These are phyloP conservation scores for Ogataea methylovora DNA, from an alignment of 805 yeast species.

Conservation along the genomic window DNA sequence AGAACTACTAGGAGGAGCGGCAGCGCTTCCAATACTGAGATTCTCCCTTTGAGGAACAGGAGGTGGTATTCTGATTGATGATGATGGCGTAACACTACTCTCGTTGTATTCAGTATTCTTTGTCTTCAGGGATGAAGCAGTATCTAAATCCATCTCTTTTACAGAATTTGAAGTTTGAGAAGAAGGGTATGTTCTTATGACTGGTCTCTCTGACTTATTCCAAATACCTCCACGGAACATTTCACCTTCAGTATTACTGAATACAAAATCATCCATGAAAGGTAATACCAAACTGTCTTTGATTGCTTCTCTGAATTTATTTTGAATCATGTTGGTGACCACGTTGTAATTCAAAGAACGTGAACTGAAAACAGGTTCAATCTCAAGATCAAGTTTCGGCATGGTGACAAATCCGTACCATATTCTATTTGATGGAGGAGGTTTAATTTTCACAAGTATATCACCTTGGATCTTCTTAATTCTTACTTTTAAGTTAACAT, in stretches of 20 bases:
- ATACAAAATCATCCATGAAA: slow-evolving; percentile 79
- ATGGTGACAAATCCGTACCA: slow-evolving; percentile 85
- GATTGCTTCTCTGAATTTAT: slow-evolving; percentile 70
- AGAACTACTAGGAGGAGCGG: slow-evolving; percentile 3
- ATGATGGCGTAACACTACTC: too few species aligned
- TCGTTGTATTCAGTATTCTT: too few species aligned
- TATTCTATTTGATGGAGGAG: slow-evolving; percentile 83
- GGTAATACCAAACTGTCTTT: slow-evolving; percentile 79
- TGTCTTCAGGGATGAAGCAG: too few species aligned
- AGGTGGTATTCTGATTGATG: background rate
- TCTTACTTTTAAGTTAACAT: slow-evolving; percentile 62
- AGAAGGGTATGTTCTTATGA: background rate
- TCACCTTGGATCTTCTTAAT: slow-evolving; percentile 69
- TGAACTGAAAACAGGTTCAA: slow-evolving; percentile 89
- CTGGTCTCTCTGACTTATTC: slow-evolving; percentile 39
- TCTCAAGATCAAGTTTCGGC: slow-evolving; percentile 67
- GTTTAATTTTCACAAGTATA: slow-evolving; percentile 60
- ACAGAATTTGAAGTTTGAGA: background rate
- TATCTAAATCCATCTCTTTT: too few species aligned
- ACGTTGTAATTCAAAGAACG: slow-evolving; percentile 71
- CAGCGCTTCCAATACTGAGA: background rate
- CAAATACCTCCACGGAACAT: slow-evolving; percentile 91
- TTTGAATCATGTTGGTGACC: slow-evolving; percentile 73
- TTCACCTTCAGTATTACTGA: slow-evolving; percentile 58
- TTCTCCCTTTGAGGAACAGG: background rate